These are phyloP conservation scores for Meira miltonrushii DNA, from an alignment of 1,284 basidiomycete genomes.

Conservation along the genomic window DNA sequence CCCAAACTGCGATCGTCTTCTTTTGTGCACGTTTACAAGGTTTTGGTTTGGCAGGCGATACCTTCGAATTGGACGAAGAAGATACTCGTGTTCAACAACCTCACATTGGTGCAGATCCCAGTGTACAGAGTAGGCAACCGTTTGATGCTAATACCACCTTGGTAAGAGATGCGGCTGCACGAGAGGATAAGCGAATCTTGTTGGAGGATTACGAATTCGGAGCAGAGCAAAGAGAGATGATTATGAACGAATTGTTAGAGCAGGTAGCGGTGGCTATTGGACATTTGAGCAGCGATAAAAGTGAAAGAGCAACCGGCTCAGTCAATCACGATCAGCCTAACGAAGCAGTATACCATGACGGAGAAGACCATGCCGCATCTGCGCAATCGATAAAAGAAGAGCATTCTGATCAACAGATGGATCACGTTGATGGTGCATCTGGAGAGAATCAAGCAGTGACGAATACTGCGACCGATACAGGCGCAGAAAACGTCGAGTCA, in stretches of 20 bases:
- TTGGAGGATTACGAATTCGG: constrained; percentile 44
- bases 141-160: constrained; percentile 22
- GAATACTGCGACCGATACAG: neutral
- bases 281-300: constrained; percentile 5
- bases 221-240: constrained; percentile 22
- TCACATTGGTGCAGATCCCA: constrained; percentile 14
- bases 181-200: constrained; percentile 43
- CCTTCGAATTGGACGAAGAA: constrained; percentile 6
- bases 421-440: neutral
- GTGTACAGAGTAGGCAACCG: constrained; percentile 17
- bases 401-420: neutral
- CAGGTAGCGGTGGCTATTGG: constrained; percentile 47
- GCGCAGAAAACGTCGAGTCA: neutral
- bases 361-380: neutral
- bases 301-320: neutral
- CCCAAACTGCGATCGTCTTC: constrained; percentile 72
- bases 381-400: neutral
- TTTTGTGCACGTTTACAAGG: constrained; percentile 61
- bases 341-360: neutral
- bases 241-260: constrained; percentile 44
- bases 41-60: constrained; percentile 3
- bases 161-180: constrained; percentile 38
- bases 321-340: constrained; percentile 2
- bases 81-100: constrained; percentile 14
- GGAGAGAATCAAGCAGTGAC: neutral